Conservation (phyloP, 2,329 filamentous ascomycete species). For the Verticillium tricorpus region DNA sequence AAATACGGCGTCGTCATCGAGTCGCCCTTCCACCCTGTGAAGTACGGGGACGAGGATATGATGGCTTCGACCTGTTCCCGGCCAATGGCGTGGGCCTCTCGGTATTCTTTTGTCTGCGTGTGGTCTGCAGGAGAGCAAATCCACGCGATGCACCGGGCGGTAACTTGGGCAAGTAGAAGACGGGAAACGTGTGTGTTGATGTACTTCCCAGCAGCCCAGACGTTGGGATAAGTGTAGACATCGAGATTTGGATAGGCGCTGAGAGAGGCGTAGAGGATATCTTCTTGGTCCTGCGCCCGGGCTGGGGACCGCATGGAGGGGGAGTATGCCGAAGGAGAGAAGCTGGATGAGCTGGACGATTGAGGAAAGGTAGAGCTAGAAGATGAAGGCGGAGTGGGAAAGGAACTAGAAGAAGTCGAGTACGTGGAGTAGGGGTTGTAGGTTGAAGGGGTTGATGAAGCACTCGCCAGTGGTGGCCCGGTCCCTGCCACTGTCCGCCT, state of each 20-base stretch:
- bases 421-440: neutral
- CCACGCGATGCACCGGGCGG: constrained; percentile 17
- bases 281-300: neutral
- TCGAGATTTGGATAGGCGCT: constrained; percentile 14
- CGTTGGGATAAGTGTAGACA: constrained; percentile 15
- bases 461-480: constrained; percentile 1
- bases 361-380: neutral
- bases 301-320: neutral
- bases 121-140: constrained; percentile 16
- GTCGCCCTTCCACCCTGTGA: constrained; percentile 17
- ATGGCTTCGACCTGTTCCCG: constrained; percentile 15
- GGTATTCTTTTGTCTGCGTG: constrained; percentile 15
- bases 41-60: constrained; percentile 17
- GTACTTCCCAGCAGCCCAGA: constrained; percentile 19
- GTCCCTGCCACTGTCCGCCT: constrained; percentile 13
- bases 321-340: neutral
- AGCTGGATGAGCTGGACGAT: neutral
- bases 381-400: neutral
- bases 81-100: constrained; percentile 13
- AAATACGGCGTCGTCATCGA: constrained; percentile 16
- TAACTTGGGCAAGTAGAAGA: constrained; percentile 16
- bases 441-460: neutral
- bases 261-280: constrained; percentile 1
- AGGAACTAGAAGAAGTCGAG: neutral
- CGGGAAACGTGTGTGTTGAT: constrained; percentile 17